Base-by-base conservation (phyloP, 768 basidiomycete species). In the Amanita exitialis region DNA sequence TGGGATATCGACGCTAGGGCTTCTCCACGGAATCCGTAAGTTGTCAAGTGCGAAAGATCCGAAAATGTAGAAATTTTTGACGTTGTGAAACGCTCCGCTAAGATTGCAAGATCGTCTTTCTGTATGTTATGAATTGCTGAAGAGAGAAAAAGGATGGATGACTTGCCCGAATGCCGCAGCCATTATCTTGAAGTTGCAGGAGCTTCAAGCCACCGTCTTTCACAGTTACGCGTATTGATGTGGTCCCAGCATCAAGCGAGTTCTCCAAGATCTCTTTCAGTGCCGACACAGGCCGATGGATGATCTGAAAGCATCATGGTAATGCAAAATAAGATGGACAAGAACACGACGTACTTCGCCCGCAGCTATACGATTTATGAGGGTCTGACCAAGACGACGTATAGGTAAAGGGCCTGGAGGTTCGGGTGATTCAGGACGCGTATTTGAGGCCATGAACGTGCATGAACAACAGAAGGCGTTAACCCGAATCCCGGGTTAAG, bases 1-100 rank as follows among this genome's bases (percentile, higher is more conserved):
- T 96, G 92, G 4, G 91, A 94, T 53, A 99, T 90, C 10, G 91
- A 94, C 2, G 95, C 96, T 44, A 99, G 69, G 0, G 96, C 96
- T 68, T 99, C 96, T 25, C 96, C 95, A 47, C 96, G 79, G 66
- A 99, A 99, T 0, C 96, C 96, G 64, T 97, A 98, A 0, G 95
- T 98, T 2, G 78, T 74, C 32, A 99, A 73, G n/a, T 72, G 73
- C 30, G 82, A 80, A 49, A 99, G 65, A 61, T 99, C 96, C 3
- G 87, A 83, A 60, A 91, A 99, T 0, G 79, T 78, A 1, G 81
- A 77, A 4, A 99, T 68, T 61, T 98, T 99, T 3, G 92, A 95
- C 0, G 96, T 99, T 12, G 95, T 95, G 62, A 95, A 97, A 5
- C 96, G 76, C 64, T 94, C 88, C 36, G 95, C 94, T 4, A 99